Evolutionary conservation across 768 basidiomycete species (phyloP).

Genomic region (Neoboletus magnificus): DNA sequence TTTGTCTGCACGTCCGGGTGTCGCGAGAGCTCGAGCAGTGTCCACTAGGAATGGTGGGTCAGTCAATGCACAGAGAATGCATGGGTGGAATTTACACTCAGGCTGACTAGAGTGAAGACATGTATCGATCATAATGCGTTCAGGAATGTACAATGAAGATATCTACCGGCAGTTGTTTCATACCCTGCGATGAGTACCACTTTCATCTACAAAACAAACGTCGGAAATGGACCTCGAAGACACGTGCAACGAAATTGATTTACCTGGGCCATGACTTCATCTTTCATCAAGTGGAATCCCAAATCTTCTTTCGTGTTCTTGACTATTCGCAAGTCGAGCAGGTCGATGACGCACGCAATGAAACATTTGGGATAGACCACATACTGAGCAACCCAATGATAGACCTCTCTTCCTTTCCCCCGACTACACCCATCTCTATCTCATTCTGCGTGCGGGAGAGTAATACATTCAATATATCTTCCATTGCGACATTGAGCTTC

Average conservation of each 20-base stretch:
- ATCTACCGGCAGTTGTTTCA: slow-evolving; percentile 20
- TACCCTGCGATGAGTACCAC: slow-evolving; percentile 16
- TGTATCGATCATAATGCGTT: neutral
- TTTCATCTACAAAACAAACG: slow-evolving; percentile 9
- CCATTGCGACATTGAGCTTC: neutral
- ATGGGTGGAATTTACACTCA: slow-evolving; percentile 1
- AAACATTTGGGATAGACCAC: slow-evolving; percentile 15
- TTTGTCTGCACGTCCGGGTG: no score
- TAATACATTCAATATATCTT: neutral
- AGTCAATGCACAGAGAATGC: no score
- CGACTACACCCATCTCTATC: slow-evolving; percentile 21
- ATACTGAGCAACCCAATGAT: slow-evolving; percentile 23
- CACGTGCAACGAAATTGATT: neutral
- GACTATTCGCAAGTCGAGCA: slow-evolving; percentile 20
- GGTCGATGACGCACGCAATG: neutral
- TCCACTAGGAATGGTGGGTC: no score
- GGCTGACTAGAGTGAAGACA: slow-evolving; percentile 7
- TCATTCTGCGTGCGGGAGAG: slow-evolving; percentile 11
- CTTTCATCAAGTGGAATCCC: slow-evolving; percentile 20
- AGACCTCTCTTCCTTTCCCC: slow-evolving; percentile 20
- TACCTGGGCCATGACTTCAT: slow-evolving; percentile 30
- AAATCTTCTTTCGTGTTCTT: slow-evolving; percentile 31
- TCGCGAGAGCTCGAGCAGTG: no score
- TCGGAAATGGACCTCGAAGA: neutral
- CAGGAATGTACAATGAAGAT: neutral